These are phyloP conservation scores for Saraca asoca DNA, from an alignment of 331 rosid genomes.

Conservation along the genomic window DNA sequence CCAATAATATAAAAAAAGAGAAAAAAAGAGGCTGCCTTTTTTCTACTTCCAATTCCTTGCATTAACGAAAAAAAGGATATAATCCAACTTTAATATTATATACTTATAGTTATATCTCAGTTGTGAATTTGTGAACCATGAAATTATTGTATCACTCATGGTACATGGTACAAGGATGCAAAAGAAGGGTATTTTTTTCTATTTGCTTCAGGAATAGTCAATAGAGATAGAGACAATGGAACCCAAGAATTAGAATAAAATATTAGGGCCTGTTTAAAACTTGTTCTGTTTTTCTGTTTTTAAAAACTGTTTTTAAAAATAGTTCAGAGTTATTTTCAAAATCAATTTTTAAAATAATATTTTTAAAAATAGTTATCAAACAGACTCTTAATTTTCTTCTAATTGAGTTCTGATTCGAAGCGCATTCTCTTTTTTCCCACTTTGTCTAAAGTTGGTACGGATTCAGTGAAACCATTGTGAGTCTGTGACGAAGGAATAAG, in stretches of 20 bases:
- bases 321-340: too few species aligned
- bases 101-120: too few species aligned
- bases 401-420: slow-evolving; percentile 47
- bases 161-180: too few species aligned
- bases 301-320: too few species aligned
- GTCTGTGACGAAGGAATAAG: slow-evolving; percentile 58
- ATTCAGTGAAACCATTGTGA: slow-evolving; percentile 54
- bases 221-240: slow-evolving; percentile 36
- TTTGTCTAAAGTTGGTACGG: slow-evolving; percentile 56
- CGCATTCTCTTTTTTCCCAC: slow-evolving; percentile 29
- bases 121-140: too few species aligned
- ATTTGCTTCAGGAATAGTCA: slow-evolving; percentile 42
- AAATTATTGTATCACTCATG: too few species aligned
- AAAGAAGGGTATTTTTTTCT: slow-evolving; percentile 20
- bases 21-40: slow-evolving; percentile 26
- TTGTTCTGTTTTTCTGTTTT: too few species aligned
- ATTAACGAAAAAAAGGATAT: not conserved
- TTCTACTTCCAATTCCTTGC: slow-evolving; percentile 22
- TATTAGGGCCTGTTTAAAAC: too few species aligned
- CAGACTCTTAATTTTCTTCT: too few species aligned
- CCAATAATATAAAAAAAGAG: not conserved
- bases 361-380: too few species aligned
- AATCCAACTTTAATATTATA: too few species aligned
- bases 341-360: too few species aligned
- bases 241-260: slow-evolving; percentile 36